Evolutionary conservation across 176 grass and related monocot species (phyloP).

Genomic region (Oropetium thomaeum): DNA sequence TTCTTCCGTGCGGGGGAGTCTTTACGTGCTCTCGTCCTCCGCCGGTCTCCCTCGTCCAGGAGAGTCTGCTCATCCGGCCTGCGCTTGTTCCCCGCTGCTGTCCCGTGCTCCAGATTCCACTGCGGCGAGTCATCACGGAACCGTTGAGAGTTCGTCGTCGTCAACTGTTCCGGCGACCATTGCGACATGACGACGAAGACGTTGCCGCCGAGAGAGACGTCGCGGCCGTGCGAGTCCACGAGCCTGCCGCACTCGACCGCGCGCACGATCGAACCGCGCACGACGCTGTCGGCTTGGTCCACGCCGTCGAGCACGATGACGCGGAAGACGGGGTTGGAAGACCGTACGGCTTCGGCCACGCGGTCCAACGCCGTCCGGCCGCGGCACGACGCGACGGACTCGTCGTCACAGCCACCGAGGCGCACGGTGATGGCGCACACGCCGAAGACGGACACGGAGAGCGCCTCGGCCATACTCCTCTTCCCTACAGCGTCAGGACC

Average conservation of each 20-base stretch:
- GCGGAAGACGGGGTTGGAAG: slow-evolving; percentile 50
- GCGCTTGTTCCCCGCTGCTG: slow-evolving; percentile 39
- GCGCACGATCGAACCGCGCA: slow-evolving; percentile 35
- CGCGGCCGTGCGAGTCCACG: slow-evolving; percentile 55
- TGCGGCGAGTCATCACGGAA: background rate
- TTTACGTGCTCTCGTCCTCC: slow-evolving; percentile 32
- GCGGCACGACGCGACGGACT: slow-evolving; percentile 24
- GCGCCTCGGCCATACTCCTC: slow-evolving; percentile 59
- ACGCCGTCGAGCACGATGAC: slow-evolving; percentile 75
- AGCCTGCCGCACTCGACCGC: slow-evolving; percentile 61
- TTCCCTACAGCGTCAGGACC: slow-evolving; percentile 65
- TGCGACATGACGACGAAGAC: slow-evolving; percentile 57
- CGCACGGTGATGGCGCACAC: slow-evolving; percentile 34
- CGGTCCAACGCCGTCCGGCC: slow-evolving; percentile 57
- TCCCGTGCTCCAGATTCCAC: slow-evolving; percentile 50
- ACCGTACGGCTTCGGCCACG: slow-evolving; percentile 47
- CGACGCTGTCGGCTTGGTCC: slow-evolving; percentile 51
- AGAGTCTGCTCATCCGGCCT: slow-evolving; percentile 23
- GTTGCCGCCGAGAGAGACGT: slow-evolving; percentile 50
- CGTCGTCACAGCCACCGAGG: slow-evolving; percentile 26
- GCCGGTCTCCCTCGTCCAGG: slow-evolving; percentile 3
- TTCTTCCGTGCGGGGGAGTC: background rate
- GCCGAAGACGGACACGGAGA: slow-evolving; percentile 51
- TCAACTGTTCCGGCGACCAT: slow-evolving; percentile 21
- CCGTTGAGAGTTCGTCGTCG: background rate